These are phyloP conservation scores for Henckelia pumila DNA, from an alignment of 257 asterid species.

Conservation along the genomic window DNA sequence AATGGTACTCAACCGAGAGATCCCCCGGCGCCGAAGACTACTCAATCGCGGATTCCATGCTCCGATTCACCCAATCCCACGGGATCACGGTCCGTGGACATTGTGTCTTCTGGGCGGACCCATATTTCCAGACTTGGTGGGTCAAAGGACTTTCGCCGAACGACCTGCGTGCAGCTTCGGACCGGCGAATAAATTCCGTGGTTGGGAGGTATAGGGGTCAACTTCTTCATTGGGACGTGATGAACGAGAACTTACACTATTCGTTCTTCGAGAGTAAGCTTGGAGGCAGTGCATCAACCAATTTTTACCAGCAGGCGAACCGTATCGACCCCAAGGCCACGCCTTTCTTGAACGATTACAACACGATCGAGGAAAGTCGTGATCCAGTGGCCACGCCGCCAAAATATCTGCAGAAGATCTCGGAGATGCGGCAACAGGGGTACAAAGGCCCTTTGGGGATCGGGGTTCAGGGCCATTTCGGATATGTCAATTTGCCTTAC, in stretches of 20 bases:
- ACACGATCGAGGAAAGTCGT: conserved; percentile 47
- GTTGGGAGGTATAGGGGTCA: conserved; percentile 36
- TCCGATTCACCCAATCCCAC: conserved; percentile 26
- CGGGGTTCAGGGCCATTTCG: conserved; percentile 61
- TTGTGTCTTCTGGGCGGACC: conserved; percentile 69
- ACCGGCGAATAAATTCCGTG: conserved; percentile 35
- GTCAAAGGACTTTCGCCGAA: conserved; percentile 27
- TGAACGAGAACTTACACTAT: conserved; percentile 47
- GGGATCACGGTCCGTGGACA: conserved; percentile 56
- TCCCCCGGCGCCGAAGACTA: conserved; percentile 37
- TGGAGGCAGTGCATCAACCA: conserved; percentile 29
- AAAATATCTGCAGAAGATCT: conserved; percentile 41
- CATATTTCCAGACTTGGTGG: conserved; percentile 43
- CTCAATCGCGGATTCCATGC: conserved; percentile 39
- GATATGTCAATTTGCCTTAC: conserved; percentile 34
- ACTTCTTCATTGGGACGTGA: conserved; percentile 49
- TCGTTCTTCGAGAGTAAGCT: conserved; percentile 44
- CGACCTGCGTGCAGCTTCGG: conserved; percentile 30
- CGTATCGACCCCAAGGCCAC: conserved; percentile 32
- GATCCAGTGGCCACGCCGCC: conserved; percentile 42
- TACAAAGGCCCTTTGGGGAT: conserved; percentile 55
- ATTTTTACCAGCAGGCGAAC: conserved; percentile 33
- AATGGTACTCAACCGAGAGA: conserved; percentile 55
- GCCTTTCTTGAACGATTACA: conserved; percentile 62
- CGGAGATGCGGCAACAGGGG: conserved; percentile 38